A percentile compares a stretch with the other conserved stretches of the same genome.
Evolutionary conservation across 1,139 yeast genomes (phyloP).

Genomic region (Fermentozyma sake): DNA sequence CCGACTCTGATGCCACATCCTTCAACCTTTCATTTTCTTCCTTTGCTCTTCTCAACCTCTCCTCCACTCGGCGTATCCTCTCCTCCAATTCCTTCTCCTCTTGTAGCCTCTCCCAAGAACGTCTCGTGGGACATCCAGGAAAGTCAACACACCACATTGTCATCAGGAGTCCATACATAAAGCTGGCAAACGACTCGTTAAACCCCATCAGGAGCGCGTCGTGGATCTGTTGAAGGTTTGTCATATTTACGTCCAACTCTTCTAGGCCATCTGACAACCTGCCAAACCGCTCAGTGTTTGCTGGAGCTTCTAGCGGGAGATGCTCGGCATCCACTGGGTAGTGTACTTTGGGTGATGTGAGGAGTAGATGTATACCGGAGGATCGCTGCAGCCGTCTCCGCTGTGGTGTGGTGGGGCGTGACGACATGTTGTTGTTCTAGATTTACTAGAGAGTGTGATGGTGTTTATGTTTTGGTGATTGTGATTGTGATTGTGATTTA

Average conservation of each 20-base stretch:
- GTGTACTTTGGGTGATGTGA: constrained; percentile 41
- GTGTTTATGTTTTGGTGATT: constrained; percentile 1
- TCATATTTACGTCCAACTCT: constrained; percentile 47
- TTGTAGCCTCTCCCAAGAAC: constrained; percentile 31
- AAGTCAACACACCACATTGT: constrained; percentile 68
- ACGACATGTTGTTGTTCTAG: constrained; percentile 6
- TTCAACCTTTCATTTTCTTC: constrained; percentile 17
- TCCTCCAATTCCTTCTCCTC: constrained; percentile 22
- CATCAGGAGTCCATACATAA: constrained; percentile 56
- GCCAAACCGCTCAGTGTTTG: constrained; percentile 29
- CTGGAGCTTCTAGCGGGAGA: constrained; percentile 33
- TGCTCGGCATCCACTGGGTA: constrained; percentile 39
- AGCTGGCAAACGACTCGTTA: constrained; percentile 60
- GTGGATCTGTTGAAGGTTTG: constrained; percentile 45
- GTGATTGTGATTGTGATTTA: not conserved
- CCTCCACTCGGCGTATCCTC: constrained; percentile 19
- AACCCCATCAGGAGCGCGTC: constrained; percentile 46
- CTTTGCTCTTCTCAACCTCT: constrained; percentile 18
- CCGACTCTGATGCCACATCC: not conserved
- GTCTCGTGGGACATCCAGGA: constrained; percentile 37
- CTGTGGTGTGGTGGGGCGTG: constrained; percentile 13
- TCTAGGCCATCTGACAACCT: constrained; percentile 51
- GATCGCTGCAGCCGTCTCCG: constrained; percentile 33
- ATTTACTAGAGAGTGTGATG: too few relatives aligned
- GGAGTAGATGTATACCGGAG: constrained; percentile 35